These are phyloP conservation scores for Fistulinella cinereoalba DNA, from an alignment of 1,284 basidiomycete genomes.

Conservation along the genomic window DNA sequence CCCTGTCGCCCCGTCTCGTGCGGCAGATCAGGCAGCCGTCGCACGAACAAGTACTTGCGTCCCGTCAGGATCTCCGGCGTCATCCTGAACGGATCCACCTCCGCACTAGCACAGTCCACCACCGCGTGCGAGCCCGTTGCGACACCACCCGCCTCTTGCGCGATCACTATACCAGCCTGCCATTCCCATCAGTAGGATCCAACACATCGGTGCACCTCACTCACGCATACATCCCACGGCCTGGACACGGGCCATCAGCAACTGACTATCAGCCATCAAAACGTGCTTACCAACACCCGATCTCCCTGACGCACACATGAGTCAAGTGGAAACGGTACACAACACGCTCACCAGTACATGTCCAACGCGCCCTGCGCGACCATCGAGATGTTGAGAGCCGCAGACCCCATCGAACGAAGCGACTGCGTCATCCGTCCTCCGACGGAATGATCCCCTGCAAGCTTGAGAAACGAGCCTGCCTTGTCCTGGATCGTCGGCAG, in stretches of 20 bases:
- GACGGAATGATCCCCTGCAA: conserved; percentile 75
- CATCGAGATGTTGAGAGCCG: conserved; percentile 79
- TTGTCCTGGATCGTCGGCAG: conserved; percentile 62
- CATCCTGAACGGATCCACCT: conserved; percentile 47
- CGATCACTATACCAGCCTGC: conserved; percentile 87
- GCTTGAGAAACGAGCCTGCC: conserved; percentile 65
- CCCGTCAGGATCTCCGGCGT: conserved; percentile 74
- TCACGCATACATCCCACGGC: conserved; percentile 87
- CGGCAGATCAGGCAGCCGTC: conserved; percentile 59
- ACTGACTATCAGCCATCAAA: not conserved
- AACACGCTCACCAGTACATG: conserved; percentile 65
- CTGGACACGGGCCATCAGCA: conserved; percentile 10
- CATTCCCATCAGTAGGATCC: not conserved
- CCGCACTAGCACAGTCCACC: conserved; percentile 42
- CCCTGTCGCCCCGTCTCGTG: conserved; percentile 65
- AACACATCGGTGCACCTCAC: conserved; percentile 20
- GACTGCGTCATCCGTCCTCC: conserved; percentile 89
- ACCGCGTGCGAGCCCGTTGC: conserved; percentile 67
- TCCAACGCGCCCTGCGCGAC: conserved; percentile 86
- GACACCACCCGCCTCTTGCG: conserved; percentile 83
- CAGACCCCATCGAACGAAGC: conserved; percentile 79
- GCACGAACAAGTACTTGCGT: conserved; percentile 83
- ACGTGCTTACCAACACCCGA: conserved; percentile 70
- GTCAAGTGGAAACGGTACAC: not conserved
- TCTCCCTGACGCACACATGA: conserved; percentile 59